Conservation (phyloP, 345 rosid species). For the Streptanthus diversifolius region DNA sequence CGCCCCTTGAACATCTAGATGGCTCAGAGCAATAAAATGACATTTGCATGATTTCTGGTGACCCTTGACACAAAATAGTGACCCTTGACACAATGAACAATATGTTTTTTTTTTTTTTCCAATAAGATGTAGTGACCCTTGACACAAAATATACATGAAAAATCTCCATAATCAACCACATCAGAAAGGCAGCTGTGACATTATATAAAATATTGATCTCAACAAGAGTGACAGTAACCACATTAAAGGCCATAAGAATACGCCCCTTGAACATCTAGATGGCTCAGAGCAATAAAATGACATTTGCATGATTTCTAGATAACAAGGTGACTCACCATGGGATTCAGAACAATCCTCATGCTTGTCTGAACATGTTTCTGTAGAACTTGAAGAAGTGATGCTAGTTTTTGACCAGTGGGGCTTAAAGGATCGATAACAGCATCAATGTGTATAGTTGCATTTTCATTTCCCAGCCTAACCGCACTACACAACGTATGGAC, state of each 20-base stretch:
- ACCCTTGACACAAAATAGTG: no score
- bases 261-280: conserved; percentile 4
- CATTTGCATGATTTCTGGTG: no score
- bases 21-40: conserved; percentile 3
- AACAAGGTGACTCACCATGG: conserved; percentile 61
- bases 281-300: conserved; percentile 3
- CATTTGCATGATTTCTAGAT: neutral
- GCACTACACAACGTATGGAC: conserved; percentile 59
- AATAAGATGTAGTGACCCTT: conserved; percentile 1
- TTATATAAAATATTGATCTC: neutral
- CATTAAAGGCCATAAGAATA: neutral
- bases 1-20: conserved; percentile 4
- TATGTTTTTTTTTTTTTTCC: neutral
- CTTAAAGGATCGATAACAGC: conserved; percentile 96
- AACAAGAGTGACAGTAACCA: neutral
- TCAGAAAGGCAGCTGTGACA: conserved; percentile 12
- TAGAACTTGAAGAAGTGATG: conserved; percentile 74
- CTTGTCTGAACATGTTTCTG: conserved; percentile 77
- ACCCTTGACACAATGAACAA: neutral
- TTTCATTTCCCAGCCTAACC: conserved; percentile 64
- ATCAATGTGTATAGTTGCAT: conserved; percentile 82
- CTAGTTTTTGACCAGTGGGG: conserved; percentile 85
- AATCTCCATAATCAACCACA: conserved; percentile 1
- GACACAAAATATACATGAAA: conserved; percentile 17
- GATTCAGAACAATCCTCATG: conserved; percentile 90